Evolutionary conservation across 1,284 basidiomycete genomes (phyloP), one percentile per base, ranked within the genome.

Genomic region (Schizopora paradoxa): DNA sequence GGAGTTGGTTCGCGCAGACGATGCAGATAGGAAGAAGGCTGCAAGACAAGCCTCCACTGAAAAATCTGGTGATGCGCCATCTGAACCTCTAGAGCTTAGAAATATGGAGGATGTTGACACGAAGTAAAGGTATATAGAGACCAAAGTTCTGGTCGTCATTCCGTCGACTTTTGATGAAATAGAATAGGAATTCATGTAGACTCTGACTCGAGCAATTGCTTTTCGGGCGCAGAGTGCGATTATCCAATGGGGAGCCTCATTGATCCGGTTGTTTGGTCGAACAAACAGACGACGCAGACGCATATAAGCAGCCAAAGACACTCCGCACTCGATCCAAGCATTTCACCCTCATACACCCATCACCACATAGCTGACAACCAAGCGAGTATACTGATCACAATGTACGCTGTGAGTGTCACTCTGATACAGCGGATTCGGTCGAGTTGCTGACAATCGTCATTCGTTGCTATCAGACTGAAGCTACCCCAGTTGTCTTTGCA

Each of bases 1-100:
- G 27, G 56, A 56, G 18, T 43, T 68, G 35, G 58, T 56, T 19
- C 45, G 62, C 6, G 56, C 55, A 6, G 66, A 67, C 40, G 66
- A 68, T 39, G 51, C 58, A 21, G 54, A 59, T n/a, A n/a, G n/a
- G n/a, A n/a, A n/a, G 45, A 48, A 64, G 5, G 62, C 61, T 43
- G 52, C 55, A 39, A n/a, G n/a, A n/a, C n/a, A n/a, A n/a, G n/a
- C n/a, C n/a, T n/a, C n/a, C n/a, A n/a, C n/a, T n/a, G n/a, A n/a
- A n/a, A n/a, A n/a, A n/a, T n/a, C n/a, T n/a, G n/a, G n/a, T n/a
- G n/a, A n/a, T n/a, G n/a, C n/a, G n/a, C n/a, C n/a, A n/a, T n/a
- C n/a, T n/a, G n/a, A n/a, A n/a, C n/a, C n/a, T n/a, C n/a, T n/a
- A n/a, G n/a, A n/a, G n/a, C n/a, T n/a, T n/a, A n/a, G n/a, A n/a